Evolutionary conservation across 139 green algal species (phyloP).

Genomic region (Yamagishiella unicocca): DNA sequence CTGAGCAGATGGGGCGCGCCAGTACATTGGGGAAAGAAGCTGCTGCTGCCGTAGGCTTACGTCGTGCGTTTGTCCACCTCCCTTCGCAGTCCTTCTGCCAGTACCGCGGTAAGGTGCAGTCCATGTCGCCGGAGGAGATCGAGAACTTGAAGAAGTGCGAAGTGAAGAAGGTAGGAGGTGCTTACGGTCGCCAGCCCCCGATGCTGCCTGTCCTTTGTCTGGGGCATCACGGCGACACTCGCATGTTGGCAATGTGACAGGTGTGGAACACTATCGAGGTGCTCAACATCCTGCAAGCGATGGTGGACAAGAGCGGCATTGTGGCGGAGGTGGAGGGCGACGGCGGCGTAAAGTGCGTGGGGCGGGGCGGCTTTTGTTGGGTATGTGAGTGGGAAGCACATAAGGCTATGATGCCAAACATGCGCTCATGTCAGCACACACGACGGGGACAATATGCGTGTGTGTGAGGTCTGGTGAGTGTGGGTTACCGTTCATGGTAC

Average conservation of each 20-base stretch:
- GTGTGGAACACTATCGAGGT: slow-evolving; percentile 87
- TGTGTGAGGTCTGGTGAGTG: no score
- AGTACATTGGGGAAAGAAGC: neutral
- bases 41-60: neutral
- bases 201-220: no score
- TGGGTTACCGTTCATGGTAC: no score
- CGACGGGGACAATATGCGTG: no score
- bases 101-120: slow-evolving; percentile 84
- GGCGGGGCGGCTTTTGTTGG: neutral
- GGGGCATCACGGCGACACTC: no score
- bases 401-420: no score
- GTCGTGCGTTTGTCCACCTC: neutral
- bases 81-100: slow-evolving; percentile 87
- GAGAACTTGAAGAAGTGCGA: slow-evolving; percentile 77
- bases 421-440: no score
- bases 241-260: slow-evolving; percentile 2
- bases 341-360: slow-evolving; percentile 58
- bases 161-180: slow-evolving; percentile 56
- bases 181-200: no score
- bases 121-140: slow-evolving; percentile 86
- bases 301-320: slow-evolving; percentile 90
- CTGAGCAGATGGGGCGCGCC: neutral
- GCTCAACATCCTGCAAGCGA: slow-evolving; percentile 89
- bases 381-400: neutral
- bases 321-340: slow-evolving; percentile 77